A percentile compares a stretch with the other conserved stretches of the same genome.
Conservation (phyloP, 306 rosid genomes). For the Gastrolobium villosum region DNA sequence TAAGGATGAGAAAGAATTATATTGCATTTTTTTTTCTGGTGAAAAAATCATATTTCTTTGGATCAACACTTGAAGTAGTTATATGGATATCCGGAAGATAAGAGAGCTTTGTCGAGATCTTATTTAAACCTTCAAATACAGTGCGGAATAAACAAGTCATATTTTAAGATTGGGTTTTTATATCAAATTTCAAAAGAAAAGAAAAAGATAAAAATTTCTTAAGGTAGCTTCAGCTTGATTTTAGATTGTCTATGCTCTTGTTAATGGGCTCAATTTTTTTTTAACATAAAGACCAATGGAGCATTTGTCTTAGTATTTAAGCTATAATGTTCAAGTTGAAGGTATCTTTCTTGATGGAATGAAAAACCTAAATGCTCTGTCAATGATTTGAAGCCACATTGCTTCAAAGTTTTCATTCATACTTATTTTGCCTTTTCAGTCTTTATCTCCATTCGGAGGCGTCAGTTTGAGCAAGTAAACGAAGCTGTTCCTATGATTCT, state of each 20-base stretch:
- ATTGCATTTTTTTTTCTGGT: neutral
- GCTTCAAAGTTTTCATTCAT: constrained; percentile 36
- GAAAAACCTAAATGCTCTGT: constrained; percentile 39
- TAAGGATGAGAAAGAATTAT: neutral
- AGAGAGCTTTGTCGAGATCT: constrained; percentile 17
- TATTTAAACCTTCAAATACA: neutral
- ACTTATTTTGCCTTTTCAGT: constrained; percentile 64
- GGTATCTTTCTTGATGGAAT: constrained; percentile 39
- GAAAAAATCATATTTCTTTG: constrained; percentile 1
- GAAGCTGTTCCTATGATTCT: constrained; percentile 71
- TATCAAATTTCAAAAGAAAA: constrained; percentile 24
- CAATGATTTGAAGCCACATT: constrained; percentile 41
- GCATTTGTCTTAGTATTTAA: constrained; percentile 2
- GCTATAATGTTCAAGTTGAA: constrained; percentile 15
- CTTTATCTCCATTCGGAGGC: constrained; percentile 76
- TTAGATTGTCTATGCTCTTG: constrained; percentile 18
- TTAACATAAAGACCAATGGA: neutral
- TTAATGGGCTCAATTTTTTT: neutral
- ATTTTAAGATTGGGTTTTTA: constrained; percentile 15
- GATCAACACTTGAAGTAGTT: neutral
- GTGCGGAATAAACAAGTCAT: constrained; percentile 11
- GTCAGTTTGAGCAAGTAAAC: constrained; percentile 82
- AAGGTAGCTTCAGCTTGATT: constrained; percentile 33
- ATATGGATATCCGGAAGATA: constrained; percentile 7
- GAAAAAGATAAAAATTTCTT: neutral